Conservation (phyloP, 371 early-diverging fungal species). For the Mortierella sp. region DNA sequence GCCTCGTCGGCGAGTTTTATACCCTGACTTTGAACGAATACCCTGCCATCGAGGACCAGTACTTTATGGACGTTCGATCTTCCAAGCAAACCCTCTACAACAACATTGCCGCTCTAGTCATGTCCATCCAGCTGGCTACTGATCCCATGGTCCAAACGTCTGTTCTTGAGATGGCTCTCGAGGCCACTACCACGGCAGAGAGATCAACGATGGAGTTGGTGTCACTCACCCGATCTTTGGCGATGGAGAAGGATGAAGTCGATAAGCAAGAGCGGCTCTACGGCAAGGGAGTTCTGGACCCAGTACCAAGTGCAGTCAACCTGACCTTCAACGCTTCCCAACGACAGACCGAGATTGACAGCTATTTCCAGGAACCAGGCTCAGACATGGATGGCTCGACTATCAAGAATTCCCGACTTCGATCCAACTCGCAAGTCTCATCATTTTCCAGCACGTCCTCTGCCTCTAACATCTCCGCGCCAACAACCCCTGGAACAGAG, state of each 20-base stretch:
- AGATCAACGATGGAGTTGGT: constrained; percentile 33
- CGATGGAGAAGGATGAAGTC: constrained; percentile 29
- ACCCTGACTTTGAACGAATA: constrained; percentile 56
- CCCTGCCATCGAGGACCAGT: constrained; percentile 50
- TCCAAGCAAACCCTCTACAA: constrained; percentile 79
- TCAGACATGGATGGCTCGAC: constrained; percentile 35
- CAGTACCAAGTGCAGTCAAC: constrained; percentile 25
- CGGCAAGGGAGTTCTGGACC: constrained; percentile 17
- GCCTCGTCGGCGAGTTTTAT: constrained; percentile 52
- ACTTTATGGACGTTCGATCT: constrained; percentile 72
- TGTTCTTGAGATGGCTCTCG: constrained; percentile 52
- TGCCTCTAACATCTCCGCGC: constrained; percentile 35
- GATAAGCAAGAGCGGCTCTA: constrained; percentile 22
- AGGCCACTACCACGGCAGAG: constrained; percentile 42
- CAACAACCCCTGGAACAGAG: constrained; percentile 52
- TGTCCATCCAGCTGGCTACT: constrained; percentile 74
- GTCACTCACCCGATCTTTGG: constrained; percentile 24
- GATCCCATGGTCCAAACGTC: constrained; percentile 60
- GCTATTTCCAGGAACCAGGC: constrained; percentile 46
- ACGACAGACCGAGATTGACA: constrained; percentile 37
- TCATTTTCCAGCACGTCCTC: constrained; percentile 48
- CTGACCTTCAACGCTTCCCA: constrained; percentile 1
- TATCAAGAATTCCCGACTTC: constrained; percentile 33
- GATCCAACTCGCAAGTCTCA: constrained; percentile 48
- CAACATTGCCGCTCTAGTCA: constrained; percentile 74